phyloP scores from a whole-genome alignment of 2,329 filamentous ascomycete species.

The Lachnellula hyalina region DNA sequence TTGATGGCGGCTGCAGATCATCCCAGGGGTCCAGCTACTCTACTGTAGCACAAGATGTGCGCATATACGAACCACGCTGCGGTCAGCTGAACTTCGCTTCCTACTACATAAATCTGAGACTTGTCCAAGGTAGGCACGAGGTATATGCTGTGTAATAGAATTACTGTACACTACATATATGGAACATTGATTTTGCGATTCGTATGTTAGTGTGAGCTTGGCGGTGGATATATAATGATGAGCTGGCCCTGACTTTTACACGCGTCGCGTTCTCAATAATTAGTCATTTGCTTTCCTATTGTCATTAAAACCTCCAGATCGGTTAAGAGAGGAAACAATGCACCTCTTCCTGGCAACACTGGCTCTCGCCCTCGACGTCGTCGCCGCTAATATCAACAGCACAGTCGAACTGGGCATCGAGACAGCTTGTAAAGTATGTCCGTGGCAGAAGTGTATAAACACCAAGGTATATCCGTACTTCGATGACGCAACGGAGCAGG shows the following conservation, averaged over 20 bases:
- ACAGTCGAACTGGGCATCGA: constrained; percentile 15
- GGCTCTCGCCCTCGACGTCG: background rate
- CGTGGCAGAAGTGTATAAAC: constrained; percentile 20
- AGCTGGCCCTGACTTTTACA: too few relatives aligned
- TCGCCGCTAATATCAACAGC: constrained; percentile 11
- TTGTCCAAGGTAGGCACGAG: too few relatives aligned
- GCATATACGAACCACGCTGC: background rate
- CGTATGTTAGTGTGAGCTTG: too few relatives aligned
- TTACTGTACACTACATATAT: too few relatives aligned
- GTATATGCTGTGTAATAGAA: too few relatives aligned
- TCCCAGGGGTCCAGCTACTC: background rate
- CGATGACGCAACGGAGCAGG: background rate
- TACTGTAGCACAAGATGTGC: background rate
- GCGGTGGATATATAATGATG: too few relatives aligned
- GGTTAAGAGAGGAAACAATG: background rate
- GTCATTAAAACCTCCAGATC: too few relatives aligned
- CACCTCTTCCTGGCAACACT: background rate
- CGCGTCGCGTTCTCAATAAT: too few relatives aligned
- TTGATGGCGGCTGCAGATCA: background rate
- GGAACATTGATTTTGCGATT: too few relatives aligned
- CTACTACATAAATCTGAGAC: too few relatives aligned
- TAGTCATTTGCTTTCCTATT: too few relatives aligned
- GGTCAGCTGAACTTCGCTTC: too few relatives aligned
- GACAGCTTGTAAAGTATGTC: constrained; percentile 23
- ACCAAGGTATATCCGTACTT: constrained; percentile 13